Evolutionary conservation across 2,329 filamentous ascomycete genomes (phyloP).

Genomic region (Aspergillus sp.): DNA sequence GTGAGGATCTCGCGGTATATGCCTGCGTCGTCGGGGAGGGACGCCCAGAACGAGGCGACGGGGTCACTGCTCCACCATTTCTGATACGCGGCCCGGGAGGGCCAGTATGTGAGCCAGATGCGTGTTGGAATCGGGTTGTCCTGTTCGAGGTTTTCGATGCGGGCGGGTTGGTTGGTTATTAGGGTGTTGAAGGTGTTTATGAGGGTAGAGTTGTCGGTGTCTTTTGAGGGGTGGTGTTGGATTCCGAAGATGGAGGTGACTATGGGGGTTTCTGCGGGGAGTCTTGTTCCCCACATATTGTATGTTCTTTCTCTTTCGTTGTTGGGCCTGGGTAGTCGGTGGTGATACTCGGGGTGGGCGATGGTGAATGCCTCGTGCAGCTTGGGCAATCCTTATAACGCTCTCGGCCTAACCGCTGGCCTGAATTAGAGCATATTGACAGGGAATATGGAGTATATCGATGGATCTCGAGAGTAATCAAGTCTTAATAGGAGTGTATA

Average conservation of each 20-base stretch:
- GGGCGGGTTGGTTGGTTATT: constrained; percentile 1
- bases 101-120: constrained; percentile 20
- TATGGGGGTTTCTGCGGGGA: constrained; percentile 1
- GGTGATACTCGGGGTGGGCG: no score
- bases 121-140: constrained; percentile 20
- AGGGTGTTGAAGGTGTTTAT: constrained; percentile 3
- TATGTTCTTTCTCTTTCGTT: no score
- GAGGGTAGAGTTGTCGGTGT: background rate
- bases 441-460: no score
- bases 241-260: constrained; percentile 16
- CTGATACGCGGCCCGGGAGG: constrained; percentile 1
- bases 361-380: no score
- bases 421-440: no score
- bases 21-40: constrained; percentile 13
- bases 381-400: no score
- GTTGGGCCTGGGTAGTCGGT: no score
- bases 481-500: no score
- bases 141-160: constrained; percentile 13
- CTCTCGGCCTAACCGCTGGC: no score
- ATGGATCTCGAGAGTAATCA: no score
- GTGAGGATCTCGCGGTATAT: constrained; percentile 19
- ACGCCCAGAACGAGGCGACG: constrained; percentile 15
- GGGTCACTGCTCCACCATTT: constrained; percentile 14
- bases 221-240: background rate
- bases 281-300: background rate